A percentile compares a stretch with the other conserved stretches of the same genome.
phyloP scores from a whole-genome alignment of 495 filamentous ascomycete genomes.

The Thermothielavioides terrestris region DNA sequence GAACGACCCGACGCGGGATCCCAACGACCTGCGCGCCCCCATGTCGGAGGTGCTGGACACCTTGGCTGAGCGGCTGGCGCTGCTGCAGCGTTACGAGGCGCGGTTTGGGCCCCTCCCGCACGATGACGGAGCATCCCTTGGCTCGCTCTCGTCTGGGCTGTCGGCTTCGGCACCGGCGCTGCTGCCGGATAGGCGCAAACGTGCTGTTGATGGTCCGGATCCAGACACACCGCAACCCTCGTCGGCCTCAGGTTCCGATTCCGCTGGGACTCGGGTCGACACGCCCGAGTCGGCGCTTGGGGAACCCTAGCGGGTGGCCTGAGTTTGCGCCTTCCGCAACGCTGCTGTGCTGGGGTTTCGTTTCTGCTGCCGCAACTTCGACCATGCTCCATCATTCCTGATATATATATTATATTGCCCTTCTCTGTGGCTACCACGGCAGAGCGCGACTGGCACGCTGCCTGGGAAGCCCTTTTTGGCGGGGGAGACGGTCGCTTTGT shows the following conservation, averaged over 20 bases:
- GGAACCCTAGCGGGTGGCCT: too few relatives aligned
- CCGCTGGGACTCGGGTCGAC: background rate
- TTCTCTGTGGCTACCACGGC: too few relatives aligned
- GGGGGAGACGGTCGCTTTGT: too few relatives aligned
- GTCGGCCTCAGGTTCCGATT: background rate
- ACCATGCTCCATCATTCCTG: too few relatives aligned
- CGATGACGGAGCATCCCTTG: background rate
- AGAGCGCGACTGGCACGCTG: too few relatives aligned
- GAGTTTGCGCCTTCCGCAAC: too few relatives aligned
- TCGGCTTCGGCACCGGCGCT: background rate
- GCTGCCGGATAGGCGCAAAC: background rate
- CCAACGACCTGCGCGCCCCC: constrained; percentile 42
- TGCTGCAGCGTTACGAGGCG: constrained; percentile 42
- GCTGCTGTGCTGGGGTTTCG: too few relatives aligned
- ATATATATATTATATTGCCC: too few relatives aligned
- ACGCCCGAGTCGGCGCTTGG: constrained; percentile 3
- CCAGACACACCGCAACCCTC: background rate
- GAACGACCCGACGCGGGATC: constrained; percentile 25
- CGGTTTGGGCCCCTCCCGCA: constrained; percentile 34
- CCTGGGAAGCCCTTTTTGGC: too few relatives aligned
- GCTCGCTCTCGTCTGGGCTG: too few relatives aligned
- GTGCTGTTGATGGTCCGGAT: background rate
- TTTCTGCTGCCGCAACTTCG: too few relatives aligned
- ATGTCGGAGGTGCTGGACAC: constrained; percentile 39
- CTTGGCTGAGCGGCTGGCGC: constrained; percentile 34